Evolutionary conservation across 2,329 filamentous ascomycete species (phyloP), one percentile per base, ranked within the genome.

Genomic region (Neopestalotiopsis clavispora): DNA sequence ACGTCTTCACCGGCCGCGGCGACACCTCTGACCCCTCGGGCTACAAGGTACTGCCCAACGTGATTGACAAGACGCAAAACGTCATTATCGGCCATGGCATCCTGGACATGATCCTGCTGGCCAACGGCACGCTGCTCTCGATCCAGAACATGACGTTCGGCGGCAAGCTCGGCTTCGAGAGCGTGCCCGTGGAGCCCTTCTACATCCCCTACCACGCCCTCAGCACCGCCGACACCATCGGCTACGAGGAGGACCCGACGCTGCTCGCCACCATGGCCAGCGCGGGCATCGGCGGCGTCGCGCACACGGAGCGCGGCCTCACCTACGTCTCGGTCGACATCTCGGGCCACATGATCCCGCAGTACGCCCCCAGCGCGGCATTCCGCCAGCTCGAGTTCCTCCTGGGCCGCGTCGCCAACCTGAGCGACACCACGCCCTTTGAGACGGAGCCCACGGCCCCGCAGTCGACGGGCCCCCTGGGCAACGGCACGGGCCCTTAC

Each of bases 71-170:
- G 40, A 92, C 92, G 1, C 85, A 91, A 61, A 90, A 91, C 71
- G 92, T 93, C 9, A 85, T 96, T 72, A 89, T 96, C 74, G 91
- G 85, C 2, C 92, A 95, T 75, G 93, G 92, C 12, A 82, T 87
- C 63, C 85, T 91, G 12, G 93, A 94, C 80, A 92, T 86, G 75
- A 85, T 92, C 69, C 84, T 94, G 10, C 82, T 91, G 30, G 83
- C 85, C 74, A 92, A 92, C 77, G 92, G 92, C 17, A 92, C 92
- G 0, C 83, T 95, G 1, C 82, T 94, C 6, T 86, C 87, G 1
- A 90, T 95, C 69, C 92, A 95, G 76, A 94, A 94, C 81, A 93
- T 95, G 90, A 94, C 92, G 0, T 95, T 90, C 89, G 88, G 89
- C 68, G 92, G 92, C 4, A 78, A 84, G 58, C 87, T 92, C 65